Base-by-base conservation (phyloP, 2,329 filamentous ascomycete genomes). In the Fusarium robinianum region DNA sequence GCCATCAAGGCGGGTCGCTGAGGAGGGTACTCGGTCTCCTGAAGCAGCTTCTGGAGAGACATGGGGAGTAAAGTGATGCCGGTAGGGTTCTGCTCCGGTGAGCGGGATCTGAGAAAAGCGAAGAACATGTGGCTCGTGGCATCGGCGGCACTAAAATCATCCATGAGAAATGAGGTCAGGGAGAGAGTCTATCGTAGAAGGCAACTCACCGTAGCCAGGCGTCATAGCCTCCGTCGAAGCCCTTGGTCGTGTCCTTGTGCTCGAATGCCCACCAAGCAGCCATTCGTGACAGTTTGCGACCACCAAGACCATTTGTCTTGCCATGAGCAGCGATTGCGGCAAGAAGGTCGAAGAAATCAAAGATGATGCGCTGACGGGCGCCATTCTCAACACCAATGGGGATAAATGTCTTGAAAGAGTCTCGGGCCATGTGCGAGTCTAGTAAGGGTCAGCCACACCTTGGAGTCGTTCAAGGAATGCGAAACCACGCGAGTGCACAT, bases 201-300 rank as follows among this genome's bases (percentile, higher is more conserved):
- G 8, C 8, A 21, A 46, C 81, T 69, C 73, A 91, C 87, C 75
- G 84, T 57, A 85, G 76, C 91, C 94, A 99, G 30, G 83, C 82
- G 63, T 87, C 88, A 70, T 99, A 99, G 41, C 92, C 91, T 26
- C 89, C 89, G 57, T 97, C 94, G 60, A 99, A 99, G 11, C 94
- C 94, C 65, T 87, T 92, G 27, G 87, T 88, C 6, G 84, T 84
- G 65, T 97, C 91, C 32, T 77, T 81, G 57, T 95, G 89, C 63
- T 96, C 92, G 66, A 99, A 99, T 1, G 92, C 90, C 94, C 94
- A 99, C 94, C 94, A 99, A 31, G 91, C 90, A 26, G 92, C 94
- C 79, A 95, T 89, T 56, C 94, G 83, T 8, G 94, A 97, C 41
- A 99, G 79, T 68, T 97, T 97, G 53, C 91, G 84, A 17, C 94